These are phyloP conservation scores for Scheffersomyces lignosus DNA, from an alignment of 805 yeast species.

Conservation along the genomic window DNA sequence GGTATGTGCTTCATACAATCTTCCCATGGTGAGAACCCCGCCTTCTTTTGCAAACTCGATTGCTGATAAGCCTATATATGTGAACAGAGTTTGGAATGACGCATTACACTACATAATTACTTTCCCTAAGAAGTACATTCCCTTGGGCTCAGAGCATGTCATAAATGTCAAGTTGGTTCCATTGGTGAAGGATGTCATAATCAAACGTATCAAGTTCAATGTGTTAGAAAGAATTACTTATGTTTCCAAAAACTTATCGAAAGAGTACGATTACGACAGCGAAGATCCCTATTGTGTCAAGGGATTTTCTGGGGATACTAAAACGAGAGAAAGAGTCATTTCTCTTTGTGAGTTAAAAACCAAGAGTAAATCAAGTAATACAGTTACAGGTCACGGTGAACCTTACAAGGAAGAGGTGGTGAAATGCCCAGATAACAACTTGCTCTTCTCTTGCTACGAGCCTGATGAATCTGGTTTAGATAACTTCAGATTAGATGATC, in stretches of 20 bases:
- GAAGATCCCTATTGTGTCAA: conserved; percentile 19
- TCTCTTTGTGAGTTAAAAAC: conserved; percentile 67
- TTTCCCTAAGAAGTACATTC: conserved; percentile 66
- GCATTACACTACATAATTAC: conserved; percentile 69
- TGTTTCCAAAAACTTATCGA: conserved; percentile 53
- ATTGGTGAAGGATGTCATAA: conserved; percentile 55
- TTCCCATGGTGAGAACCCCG: conserved; percentile 55
- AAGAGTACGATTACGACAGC: conserved; percentile 53
- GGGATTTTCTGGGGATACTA: conserved; percentile 4
- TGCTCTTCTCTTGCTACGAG: conserved; percentile 57
- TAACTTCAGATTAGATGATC: conserved; percentile 1
- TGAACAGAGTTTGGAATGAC: conserved; percentile 74
- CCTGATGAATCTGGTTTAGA: conserved; percentile 17
- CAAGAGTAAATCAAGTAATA: conserved; percentile 32
- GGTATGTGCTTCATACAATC: conserved; percentile 26
- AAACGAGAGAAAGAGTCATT: conserved; percentile 48
- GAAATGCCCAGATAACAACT: conserved; percentile 58
- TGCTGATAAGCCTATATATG: conserved; percentile 72
- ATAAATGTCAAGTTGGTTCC: conserved; percentile 69
- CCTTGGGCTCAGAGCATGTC: conserved; percentile 59
- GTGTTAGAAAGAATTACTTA: conserved; percentile 67
- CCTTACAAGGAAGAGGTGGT: conserved; percentile 63
- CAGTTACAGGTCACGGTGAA: conserved; percentile 30
- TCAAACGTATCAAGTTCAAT: conserved; percentile 66
- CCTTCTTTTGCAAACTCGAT: conserved; percentile 58